Evolutionary conservation across 208 protist genomes (phyloP), one percentile per base, ranked within the genome.

Genomic region (Leishmania mexicana): DNA sequence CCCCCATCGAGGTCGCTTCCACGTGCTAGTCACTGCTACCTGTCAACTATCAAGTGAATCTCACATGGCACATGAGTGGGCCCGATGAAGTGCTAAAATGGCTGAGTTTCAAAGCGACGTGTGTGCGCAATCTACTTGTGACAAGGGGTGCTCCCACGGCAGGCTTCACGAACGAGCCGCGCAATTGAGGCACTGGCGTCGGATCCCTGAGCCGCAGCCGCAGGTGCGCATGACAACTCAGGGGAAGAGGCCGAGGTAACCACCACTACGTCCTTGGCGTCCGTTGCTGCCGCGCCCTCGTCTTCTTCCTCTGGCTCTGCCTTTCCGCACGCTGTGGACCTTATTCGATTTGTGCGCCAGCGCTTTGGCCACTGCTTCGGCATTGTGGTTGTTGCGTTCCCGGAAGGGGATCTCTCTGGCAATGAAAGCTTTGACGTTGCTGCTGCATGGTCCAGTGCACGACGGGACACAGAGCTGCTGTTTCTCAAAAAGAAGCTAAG

Each of bases 331-430:
- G 98, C 97, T 7, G 79, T 87, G 8, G 98, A 99, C 81, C 81
- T 99, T 21, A 94, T 99, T 10, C 68, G 80, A 13, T 98, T 95
- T 76, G 96, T 99, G 70, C 86, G 95, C 13, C 28, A 97, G 64
- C 49, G 96, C 60, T 95, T 98, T 84, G 98, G 97, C 17, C 95
- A 99, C 80, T 98, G 96, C 78, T 99, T 99, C 86, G 84, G 94
- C 70, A 98, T 99, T 71, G 86, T 83, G 24, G 97, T 98, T 35
- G 97, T 87, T 6, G 89, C 85, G 7, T 93, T 90, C 57, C 88
- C 92, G 0, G 96, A 99, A 81, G 88, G 85, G 6, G 94, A 98
- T 76, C 24, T 57, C 28, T 13, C 11, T 53, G 45, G 15, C 11
- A 35, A 45, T 1, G 76, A 80, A 7, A 89, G 93, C 31, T 58